phyloP scores from a whole-genome alignment of 441 rosid genomes.

The Kokia cookei region DNA sequence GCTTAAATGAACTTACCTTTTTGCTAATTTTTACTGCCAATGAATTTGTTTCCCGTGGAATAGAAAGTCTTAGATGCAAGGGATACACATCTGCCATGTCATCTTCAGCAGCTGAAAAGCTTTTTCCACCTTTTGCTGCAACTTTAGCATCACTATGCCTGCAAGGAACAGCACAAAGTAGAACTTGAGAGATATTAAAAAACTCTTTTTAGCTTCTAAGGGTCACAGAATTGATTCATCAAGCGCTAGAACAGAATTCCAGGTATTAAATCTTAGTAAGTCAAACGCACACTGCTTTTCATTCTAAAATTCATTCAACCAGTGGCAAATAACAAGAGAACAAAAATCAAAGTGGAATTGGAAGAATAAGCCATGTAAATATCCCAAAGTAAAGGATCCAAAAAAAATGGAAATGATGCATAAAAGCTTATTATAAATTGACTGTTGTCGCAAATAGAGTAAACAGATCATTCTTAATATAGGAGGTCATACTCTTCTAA shows the following conservation, averaged over 20 bases:
- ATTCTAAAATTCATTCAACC: not conserved
- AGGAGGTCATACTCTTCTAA: not conserved
- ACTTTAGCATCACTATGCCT: conserved; percentile 82
- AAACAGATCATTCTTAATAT: not conserved
- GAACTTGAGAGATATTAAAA: not conserved
- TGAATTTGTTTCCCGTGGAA: conserved; percentile 56
- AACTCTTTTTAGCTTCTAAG: not conserved
- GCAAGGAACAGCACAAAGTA: conserved; percentile 9
- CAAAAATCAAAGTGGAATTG: not conserved
- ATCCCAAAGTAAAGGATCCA: not conserved
- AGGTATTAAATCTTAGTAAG: not conserved
- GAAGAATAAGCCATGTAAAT: not conserved
- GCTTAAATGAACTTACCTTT: conserved; percentile 46
- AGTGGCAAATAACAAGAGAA: not conserved
- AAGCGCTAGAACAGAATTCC: not conserved
- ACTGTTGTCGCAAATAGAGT: not conserved
- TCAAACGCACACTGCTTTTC: not conserved
- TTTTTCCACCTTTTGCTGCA: conserved; percentile 56
- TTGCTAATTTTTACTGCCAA: conserved; percentile 86
- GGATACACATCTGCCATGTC: conserved; percentile 96
- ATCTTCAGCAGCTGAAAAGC: conserved; percentile 76
- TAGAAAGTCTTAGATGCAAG: conserved; percentile 75
- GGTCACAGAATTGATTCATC: conserved; percentile 11
- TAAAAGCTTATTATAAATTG: not conserved
- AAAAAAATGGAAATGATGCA: not conserved